Evolutionary conservation across 805 yeast species (phyloP).

Genomic region (Zygosaccharomyces lentus): DNA sequence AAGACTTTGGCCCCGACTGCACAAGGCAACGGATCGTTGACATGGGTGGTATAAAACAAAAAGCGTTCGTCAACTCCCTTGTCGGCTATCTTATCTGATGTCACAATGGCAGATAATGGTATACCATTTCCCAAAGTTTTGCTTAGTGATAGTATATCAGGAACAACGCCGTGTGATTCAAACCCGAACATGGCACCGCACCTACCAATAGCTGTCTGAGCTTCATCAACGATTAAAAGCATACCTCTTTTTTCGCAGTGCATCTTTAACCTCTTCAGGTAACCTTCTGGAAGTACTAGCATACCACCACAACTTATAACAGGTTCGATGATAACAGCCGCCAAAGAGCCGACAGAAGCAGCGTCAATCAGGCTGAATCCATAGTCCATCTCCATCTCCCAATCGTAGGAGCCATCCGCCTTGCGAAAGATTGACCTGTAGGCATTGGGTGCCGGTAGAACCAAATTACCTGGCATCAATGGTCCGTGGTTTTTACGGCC

Average conservation of each 20-base stretch:
- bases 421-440: slow-evolving; percentile 29
- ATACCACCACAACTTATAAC: slow-evolving; percentile 52
- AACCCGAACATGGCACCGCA: slow-evolving; percentile 45
- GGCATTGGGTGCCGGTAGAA: slow-evolving; percentile 29
- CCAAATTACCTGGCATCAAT: slow-evolving; percentile 27
- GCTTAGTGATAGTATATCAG: slow-evolving; percentile 34
- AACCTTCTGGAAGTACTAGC: slow-evolving; percentile 40
- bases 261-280: slow-evolving; percentile 24
- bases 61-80: slow-evolving; percentile 24
- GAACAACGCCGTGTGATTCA: slow-evolving; percentile 31
- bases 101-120: slow-evolving; percentile 34
- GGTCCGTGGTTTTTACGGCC: slow-evolving; percentile 32
- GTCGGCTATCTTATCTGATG: slow-evolving; percentile 23
- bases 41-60: slow-evolving; percentile 31
- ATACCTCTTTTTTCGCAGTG: slow-evolving; percentile 40
- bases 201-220: slow-evolving; percentile 53
- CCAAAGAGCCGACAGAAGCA: slow-evolving; percentile 39
- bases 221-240: slow-evolving; percentile 51
- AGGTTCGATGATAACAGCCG: slow-evolving; percentile 49
- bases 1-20: slow-evolving; percentile 33
- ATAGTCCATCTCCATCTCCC: slow-evolving; percentile 30
- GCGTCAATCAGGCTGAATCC: slow-evolving; percentile 30
- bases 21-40: slow-evolving; percentile 31
- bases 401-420: slow-evolving; percentile 29
- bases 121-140: slow-evolving; percentile 36